These are phyloP conservation scores for Cyberlindnera saturnus DNA, from an alignment of 805 yeast genomes.

Conservation along the genomic window DNA sequence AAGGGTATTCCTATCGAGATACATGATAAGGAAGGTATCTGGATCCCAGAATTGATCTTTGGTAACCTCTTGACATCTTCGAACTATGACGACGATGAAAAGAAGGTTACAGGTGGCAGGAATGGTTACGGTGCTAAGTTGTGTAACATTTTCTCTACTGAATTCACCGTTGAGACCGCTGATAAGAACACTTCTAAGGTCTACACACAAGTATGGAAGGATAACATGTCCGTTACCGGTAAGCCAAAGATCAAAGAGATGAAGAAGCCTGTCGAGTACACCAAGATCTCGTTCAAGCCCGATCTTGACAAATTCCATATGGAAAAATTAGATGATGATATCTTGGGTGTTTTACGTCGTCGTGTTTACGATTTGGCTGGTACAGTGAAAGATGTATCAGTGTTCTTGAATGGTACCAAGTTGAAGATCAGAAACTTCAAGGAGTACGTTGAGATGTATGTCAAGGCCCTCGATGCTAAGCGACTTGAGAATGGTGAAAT, in stretches of 20 bases:
- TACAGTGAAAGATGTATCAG: conserved; percentile 76
- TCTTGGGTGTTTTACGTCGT: conserved; percentile 77
- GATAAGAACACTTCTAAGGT: conserved; percentile 56
- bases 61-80: conserved; percentile 93
- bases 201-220: conserved; percentile 80
- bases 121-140: conserved; percentile 97
- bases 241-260: conserved; percentile 58
- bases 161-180: conserved; percentile 83
- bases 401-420: conserved; percentile 68
- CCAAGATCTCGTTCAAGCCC: conserved; percentile 83
- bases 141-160: conserved; percentile 91
- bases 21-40: conserved; percentile 85
- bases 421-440: conserved; percentile 73
- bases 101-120: conserved; percentile 97
- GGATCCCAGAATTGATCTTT: conserved; percentile 93
- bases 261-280: conserved; percentile 61
- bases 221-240: conserved; percentile 75
- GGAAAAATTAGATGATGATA: conserved; percentile 79
- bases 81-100: conserved; percentile 91
- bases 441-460: conserved; percentile 82
- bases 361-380: conserved; percentile 97
- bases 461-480: conserved; percentile 59
- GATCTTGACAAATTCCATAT: conserved; percentile 81
- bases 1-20: conserved; percentile 92
- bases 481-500: conserved; percentile 24